Conservation (phyloP, 331 rosid genomes). For the Spiraea crenata region DNA sequence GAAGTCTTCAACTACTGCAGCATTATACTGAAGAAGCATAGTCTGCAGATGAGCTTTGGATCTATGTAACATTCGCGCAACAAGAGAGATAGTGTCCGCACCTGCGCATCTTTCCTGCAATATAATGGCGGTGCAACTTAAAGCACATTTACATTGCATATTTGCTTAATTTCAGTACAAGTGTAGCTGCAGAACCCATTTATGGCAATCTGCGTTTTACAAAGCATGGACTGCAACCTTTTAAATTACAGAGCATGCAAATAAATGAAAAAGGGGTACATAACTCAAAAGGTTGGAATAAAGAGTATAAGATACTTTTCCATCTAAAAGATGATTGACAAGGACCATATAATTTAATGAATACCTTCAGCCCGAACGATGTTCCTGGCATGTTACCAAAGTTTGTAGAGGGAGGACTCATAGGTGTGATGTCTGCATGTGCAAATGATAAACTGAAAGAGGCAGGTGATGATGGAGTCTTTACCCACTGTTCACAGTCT, state of each 20-base stretch:
- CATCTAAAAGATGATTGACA: neutral
- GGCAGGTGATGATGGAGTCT: conserved; percentile 52
- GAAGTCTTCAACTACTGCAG: conserved; percentile 86
- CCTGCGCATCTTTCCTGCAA: conserved; percentile 96
- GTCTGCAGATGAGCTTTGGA: conserved; percentile 87
- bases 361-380: conserved; percentile 83
- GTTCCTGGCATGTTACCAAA: conserved; percentile 51
- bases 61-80: conserved; percentile 77
- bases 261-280: neutral
- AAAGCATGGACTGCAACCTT: neutral
- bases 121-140: conserved; percentile 26
- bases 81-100: conserved; percentile 78
- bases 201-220: neutral
- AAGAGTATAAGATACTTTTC: neutral
- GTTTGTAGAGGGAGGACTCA: conserved; percentile 50
- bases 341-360: conserved; percentile 11
- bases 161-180: neutral
- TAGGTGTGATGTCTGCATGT: conserved; percentile 62
- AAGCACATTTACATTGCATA: conserved; percentile 27
- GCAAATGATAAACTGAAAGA: conserved; percentile 49
- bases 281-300: neutral
- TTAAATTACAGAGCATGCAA: neutral
- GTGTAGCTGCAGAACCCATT: neutral
- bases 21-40: conserved; percentile 84
- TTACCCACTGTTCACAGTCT: conserved; percentile 87